Percentiles rank a stretch among this genome's conserved stretches.
phyloP scores from a whole-genome alignment of 2,329 filamentous ascomycete species.

The Epichloe hybrida region DNA sequence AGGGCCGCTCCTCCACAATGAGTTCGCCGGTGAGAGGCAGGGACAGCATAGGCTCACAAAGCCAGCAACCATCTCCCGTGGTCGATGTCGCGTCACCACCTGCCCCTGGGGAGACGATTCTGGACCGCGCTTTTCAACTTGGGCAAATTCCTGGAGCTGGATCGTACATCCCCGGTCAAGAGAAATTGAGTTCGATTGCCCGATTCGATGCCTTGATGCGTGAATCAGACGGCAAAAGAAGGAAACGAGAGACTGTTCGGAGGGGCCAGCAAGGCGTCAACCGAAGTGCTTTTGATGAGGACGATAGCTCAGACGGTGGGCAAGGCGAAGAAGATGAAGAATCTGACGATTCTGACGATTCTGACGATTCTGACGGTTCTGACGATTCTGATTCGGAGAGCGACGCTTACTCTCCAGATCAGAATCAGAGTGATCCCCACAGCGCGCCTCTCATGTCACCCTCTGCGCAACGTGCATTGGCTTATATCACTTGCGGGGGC shows the following conservation, averaged over 20 bases:
- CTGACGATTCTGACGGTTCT: constrained; percentile 22
- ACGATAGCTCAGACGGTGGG: constrained; percentile 30
- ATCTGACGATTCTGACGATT: constrained; percentile 23
- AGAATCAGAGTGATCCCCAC: constrained; percentile 12
- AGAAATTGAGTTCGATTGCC: constrained; percentile 50
- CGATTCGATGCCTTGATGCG: constrained; percentile 54
- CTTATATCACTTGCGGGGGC: constrained; percentile 30
- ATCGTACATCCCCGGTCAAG: constrained; percentile 38
- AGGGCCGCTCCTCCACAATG: constrained; percentile 44
- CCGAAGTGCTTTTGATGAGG: constrained; percentile 38
- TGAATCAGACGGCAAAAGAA: constrained; percentile 39
- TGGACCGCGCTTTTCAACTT: constrained; percentile 54
- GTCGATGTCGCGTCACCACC: constrained; percentile 37
- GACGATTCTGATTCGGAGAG: constrained; percentile 27
- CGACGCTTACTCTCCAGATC: constrained; percentile 24
- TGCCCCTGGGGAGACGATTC: constrained; percentile 46
- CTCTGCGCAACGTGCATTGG: constrained; percentile 34
- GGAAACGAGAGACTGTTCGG: constrained; percentile 24
- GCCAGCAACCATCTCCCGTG: constrained; percentile 21
- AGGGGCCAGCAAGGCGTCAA: constrained; percentile 21
- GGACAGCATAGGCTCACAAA: constrained; percentile 40
- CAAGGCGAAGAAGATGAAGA: constrained; percentile 12
- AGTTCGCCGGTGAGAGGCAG: constrained; percentile 42
- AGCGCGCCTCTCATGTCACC: constrained; percentile 25
- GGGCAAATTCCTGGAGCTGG: constrained; percentile 49